A percentile compares a stretch with the other conserved stretches of the same genome.
These are phyloP conservation scores for Exophiala calicioides DNA, from an alignment of 2,329 filamentous ascomycete genomes.

Conservation along the genomic window DNA sequence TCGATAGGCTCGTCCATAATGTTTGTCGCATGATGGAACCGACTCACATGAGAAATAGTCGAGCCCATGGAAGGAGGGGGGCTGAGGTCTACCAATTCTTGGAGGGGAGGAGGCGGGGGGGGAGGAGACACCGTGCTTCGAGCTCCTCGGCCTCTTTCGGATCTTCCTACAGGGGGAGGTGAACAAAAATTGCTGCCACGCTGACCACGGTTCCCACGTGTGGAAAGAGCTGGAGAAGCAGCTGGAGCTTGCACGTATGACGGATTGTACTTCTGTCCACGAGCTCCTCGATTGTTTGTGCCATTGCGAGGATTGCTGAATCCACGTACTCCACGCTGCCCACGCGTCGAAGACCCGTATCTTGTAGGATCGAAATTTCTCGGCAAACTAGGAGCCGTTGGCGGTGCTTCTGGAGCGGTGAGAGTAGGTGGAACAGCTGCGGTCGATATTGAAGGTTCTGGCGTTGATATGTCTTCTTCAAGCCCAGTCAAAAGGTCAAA, in stretches of 20 bases:
- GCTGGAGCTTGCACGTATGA: not conserved
- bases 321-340: slow-evolving; percentile 1
- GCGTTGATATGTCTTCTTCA: too few species aligned
- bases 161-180: not conserved
- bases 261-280: not conserved
- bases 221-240: not conserved
- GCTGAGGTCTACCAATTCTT: slow-evolving; percentile 11
- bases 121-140: not conserved
- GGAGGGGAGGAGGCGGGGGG: not conserved
- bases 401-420: too few species aligned
- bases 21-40: not conserved
- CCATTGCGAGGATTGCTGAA: not conserved
- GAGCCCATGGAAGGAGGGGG: too few species aligned
- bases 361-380: slow-evolving; percentile 10
- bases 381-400: not conserved
- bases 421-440: too few species aligned
- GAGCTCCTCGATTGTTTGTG: slow-evolving; percentile 1
- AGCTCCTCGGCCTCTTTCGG: slow-evolving; percentile 2
- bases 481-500: too few species aligned
- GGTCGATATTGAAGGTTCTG: too few species aligned
- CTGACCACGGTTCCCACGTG: not conserved
- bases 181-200: not conserved
- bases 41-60: too few species aligned
- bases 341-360: slow-evolving; percentile 3
- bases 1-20: slow-evolving; percentile 7